Percentiles rank a stretch among this genome's conserved stretches.
These are phyloP conservation scores for Pyronema omphalodes DNA, from an alignment of 495 filamentous ascomycete genomes.

Conservation along the genomic window DNA sequence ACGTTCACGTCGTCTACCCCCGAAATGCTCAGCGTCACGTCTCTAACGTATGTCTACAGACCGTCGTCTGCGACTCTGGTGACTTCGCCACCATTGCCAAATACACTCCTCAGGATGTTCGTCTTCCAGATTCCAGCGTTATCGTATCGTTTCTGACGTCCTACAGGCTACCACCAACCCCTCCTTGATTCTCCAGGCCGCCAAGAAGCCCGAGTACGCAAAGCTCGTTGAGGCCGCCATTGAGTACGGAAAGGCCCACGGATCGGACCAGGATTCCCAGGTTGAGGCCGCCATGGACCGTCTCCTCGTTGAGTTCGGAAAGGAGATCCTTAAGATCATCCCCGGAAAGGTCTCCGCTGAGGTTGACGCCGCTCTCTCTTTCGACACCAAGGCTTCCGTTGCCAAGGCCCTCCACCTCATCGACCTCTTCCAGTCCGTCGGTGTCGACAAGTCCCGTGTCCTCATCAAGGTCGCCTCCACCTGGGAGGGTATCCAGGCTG, in stretches of 20 bases:
- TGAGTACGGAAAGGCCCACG: slow-evolving; percentile 62
- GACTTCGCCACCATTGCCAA: slow-evolving; percentile 89
- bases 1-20: slow-evolving; percentile 26
- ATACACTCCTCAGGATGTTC: slow-evolving; percentile 95
- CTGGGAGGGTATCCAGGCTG: slow-evolving; percentile 97
- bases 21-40: slow-evolving; percentile 17
- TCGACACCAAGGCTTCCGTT: slow-evolving; percentile 80
- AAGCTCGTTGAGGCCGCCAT: slow-evolving; percentile 76
- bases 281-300: slow-evolving; percentile 72
- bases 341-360: slow-evolving; percentile 98
- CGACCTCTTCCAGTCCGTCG: slow-evolving; percentile 83
- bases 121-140: not conserved
- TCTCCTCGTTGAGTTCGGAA: slow-evolving; percentile 93
- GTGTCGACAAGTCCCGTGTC: slow-evolving; percentile 82
- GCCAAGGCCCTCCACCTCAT: slow-evolving; percentile 96
- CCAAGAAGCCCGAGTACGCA: slow-evolving; percentile 96
- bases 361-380: slow-evolving; percentile 92
- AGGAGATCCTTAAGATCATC: slow-evolving; percentile 89
- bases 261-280: slow-evolving; percentile 47
- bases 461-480: slow-evolving; percentile 78
- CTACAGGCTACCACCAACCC: slow-evolving; percentile 55
- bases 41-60: slow-evolving; percentile 31
- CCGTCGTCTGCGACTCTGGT: slow-evolving; percentile 91
- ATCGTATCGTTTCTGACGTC: not conserved
- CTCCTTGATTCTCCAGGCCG: slow-evolving; percentile 88